Base-by-base conservation (phyloP, 2,329 filamentous ascomycete species). In the Diaporthe capsici region DNA sequence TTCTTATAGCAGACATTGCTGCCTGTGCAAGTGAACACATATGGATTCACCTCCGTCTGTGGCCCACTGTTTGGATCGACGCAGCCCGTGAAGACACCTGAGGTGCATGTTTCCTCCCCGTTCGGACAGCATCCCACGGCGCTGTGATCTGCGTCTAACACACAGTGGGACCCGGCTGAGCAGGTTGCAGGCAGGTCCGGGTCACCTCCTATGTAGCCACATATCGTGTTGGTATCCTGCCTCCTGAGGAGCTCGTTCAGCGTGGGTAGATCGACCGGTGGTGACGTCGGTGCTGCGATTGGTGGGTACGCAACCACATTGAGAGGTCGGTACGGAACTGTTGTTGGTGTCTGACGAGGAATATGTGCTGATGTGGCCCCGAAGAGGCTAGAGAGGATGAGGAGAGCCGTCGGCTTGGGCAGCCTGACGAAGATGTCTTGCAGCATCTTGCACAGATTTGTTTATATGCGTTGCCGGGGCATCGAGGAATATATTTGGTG, bases 61-160 rank as follows among this genome's bases (percentile, higher is more conserved):
- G 86, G 83, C 5, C 83, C 84, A 73, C 86, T 90, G 78, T 87
- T 88, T 70, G 80, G 79, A 79, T 92, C 90, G 57, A 91, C 88
- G 76, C 90, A 92, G 53, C 85, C 86, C 3, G 90, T 92, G 80
- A 87, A 92, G 53, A 92, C 87, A 72, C 90, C 90, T 4, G 85
- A 83, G 1, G 87, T 88, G 81, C 90, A 92, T 9, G 85, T 79
- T 3, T 83, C 86, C 20, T 81, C 81, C 20, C 84, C 85, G 78
- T 91, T 85, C 0, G 90, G 89, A 79, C 90, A 92, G 80, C 89
- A 91, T 63, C 89, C 89, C 44, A 91, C 83, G n/a, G 86, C 86
- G 39, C 85, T 84, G 73, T 88, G 84, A 25, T 84, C 82, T 28
- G 84, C 81, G 76, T 91, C 89, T 58, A 89, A 82, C 34, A 89